phyloP scores from a whole-genome alignment of 1,284 basidiomycete genomes.

The Inonotus obliquus region DNA sequence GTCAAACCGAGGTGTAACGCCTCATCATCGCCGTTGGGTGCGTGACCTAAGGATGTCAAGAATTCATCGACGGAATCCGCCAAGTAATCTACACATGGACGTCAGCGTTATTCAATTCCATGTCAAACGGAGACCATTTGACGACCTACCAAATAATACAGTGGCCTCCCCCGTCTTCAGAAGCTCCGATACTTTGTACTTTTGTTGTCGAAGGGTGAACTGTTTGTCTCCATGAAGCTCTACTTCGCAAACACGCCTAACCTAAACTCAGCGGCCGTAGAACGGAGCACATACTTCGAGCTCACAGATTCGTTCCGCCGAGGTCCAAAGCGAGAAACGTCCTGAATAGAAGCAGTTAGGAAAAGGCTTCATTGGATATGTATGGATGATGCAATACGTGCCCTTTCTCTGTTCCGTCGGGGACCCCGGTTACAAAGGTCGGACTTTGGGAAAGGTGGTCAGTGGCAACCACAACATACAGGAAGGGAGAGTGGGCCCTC shows the following conservation, averaged over 20 bases:
- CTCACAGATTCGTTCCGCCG: slow-evolving; percentile 91
- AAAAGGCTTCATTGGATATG: background rate
- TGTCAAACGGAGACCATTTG: background rate
- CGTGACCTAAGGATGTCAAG: slow-evolving; percentile 50
- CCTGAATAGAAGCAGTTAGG: slow-evolving; percentile 36
- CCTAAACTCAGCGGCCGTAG: slow-evolving; percentile 6
- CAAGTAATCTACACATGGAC: slow-evolving; percentile 73
- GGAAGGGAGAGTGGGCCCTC: slow-evolving; percentile 22
- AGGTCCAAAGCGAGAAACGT: slow-evolving; percentile 93
- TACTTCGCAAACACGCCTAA: slow-evolving; percentile 90
- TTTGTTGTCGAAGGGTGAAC: slow-evolving; percentile 87
- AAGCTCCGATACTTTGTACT: slow-evolving; percentile 87
- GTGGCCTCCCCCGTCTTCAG: slow-evolving; percentile 87
- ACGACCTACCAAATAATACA: slow-evolving; percentile 72
- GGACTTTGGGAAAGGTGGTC: slow-evolving; percentile 46
- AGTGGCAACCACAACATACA: background rate
- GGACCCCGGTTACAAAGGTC: slow-evolving; percentile 86
- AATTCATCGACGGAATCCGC: slow-evolving; percentile 95
- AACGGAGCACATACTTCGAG: slow-evolving; percentile 20
- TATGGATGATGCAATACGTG: slow-evolving; percentile 38
- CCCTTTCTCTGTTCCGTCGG: slow-evolving; percentile 89
- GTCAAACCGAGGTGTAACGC: slow-evolving; percentile 85
- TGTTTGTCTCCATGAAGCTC: slow-evolving; percentile 84
- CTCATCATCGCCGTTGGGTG: slow-evolving; percentile 34
- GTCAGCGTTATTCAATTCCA: background rate